Evolutionary conservation across 2,329 filamentous ascomycete species (phyloP).

Genomic region (Epichloe amarillans): DNA sequence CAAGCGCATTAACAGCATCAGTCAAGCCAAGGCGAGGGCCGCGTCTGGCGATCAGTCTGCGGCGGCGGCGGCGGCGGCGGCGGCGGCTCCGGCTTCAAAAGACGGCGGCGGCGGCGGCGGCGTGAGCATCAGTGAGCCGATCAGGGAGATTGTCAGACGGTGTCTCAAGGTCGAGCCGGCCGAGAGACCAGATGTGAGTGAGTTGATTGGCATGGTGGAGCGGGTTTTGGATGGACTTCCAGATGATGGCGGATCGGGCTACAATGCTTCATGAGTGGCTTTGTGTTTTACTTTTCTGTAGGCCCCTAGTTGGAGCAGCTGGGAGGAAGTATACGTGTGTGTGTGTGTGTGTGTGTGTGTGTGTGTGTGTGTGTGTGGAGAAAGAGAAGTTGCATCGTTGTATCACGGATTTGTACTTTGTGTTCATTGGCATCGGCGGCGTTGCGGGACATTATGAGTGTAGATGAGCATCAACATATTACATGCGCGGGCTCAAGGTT

Average conservation of each 20-base stretch:
- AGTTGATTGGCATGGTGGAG: slow-evolving; percentile 70
- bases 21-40: slow-evolving; percentile 17
- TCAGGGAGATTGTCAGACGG: slow-evolving; percentile 75
- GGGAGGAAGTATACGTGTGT: neutral
- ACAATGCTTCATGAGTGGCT: neutral
- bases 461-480: too few species aligned
- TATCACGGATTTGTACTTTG: too few species aligned
- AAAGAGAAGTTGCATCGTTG: neutral
- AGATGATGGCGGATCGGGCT: slow-evolving; percentile 1
- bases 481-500: too few species aligned
- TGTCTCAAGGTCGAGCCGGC: slow-evolving; percentile 79
- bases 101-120: slow-evolving; percentile 14
- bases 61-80: neutral
- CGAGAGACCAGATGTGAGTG: slow-evolving; percentile 76
- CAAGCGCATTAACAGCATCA: slow-evolving; percentile 30
- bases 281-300: neutral
- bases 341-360: neutral
- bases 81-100: slow-evolving; percentile 6
- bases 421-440: too few species aligned
- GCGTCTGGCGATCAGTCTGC: slow-evolving; percentile 14
- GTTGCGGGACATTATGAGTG: too few species aligned
- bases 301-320: too few species aligned
- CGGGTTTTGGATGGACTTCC: slow-evolving; percentile 41
- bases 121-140: slow-evolving; percentile 57
- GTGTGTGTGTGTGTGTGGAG: neutral